Evolutionary conservation across 2,329 filamentous ascomycete species (phyloP).

Genomic region (Apiospora phragmitis): DNA sequence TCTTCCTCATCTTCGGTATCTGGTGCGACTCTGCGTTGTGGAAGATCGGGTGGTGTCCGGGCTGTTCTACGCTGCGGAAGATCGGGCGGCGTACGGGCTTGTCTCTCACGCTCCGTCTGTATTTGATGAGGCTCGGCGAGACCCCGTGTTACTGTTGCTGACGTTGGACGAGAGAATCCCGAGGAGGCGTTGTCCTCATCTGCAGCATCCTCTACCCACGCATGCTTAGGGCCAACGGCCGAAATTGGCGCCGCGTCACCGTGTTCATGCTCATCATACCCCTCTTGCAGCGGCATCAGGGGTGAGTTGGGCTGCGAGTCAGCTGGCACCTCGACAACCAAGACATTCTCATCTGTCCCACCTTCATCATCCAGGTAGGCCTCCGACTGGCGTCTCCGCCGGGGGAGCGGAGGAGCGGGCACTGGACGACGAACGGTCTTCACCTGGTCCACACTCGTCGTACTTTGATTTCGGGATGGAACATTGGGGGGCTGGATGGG

Average conservation of each 20-base stretch:
- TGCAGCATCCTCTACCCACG: slow-evolving; percentile 31
- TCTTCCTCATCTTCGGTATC: slow-evolving; percentile 25
- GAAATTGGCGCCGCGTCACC: neutral
- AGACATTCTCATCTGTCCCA: slow-evolving; percentile 28
- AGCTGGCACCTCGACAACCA: slow-evolving; percentile 32
- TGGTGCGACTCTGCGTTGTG: neutral
- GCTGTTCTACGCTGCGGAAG: neutral
- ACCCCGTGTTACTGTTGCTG: neutral
- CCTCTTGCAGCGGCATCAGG: slow-evolving; percentile 21
- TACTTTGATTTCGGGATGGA: slow-evolving; percentile 22
- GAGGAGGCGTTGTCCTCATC: slow-evolving; percentile 16
- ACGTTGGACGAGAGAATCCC: neutral
- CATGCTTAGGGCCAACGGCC: slow-evolving; percentile 22
- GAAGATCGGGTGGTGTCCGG: slow-evolving; percentile 13
- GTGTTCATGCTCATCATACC: slow-evolving; percentile 12
- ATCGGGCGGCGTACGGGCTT: neutral
- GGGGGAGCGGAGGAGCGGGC: slow-evolving; percentile 30
- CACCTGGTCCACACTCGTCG: slow-evolving; percentile 21
- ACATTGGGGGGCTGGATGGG: slow-evolving; percentile 26
- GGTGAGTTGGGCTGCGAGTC: slow-evolving; percentile 33
- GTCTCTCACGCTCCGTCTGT: neutral
- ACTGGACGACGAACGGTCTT: slow-evolving; percentile 28
- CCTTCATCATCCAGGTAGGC: slow-evolving; percentile 23
- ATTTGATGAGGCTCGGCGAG: neutral
- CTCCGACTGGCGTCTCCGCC: slow-evolving; percentile 31